phyloP scores from a whole-genome alignment of 2,329 filamentous ascomycete species.

The Knufia petricola region DNA sequence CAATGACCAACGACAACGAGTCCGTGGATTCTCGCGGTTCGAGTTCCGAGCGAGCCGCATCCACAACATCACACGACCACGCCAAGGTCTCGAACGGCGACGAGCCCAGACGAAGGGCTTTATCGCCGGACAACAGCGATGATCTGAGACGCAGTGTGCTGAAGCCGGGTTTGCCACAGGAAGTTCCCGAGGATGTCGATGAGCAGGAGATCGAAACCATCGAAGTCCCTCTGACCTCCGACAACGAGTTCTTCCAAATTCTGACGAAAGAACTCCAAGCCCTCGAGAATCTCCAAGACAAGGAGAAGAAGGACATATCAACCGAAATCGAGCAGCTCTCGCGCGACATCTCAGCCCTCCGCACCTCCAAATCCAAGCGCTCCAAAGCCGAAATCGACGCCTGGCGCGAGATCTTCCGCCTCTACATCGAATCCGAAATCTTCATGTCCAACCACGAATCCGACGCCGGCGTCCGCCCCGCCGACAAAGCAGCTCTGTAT shows the following conservation, averaged over 20 bases:
- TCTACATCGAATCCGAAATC: constrained; percentile 68
- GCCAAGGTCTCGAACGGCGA: background rate
- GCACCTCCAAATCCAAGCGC: constrained; percentile 47
- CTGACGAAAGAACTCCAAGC: constrained; percentile 61
- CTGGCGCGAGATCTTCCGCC: constrained; percentile 73
- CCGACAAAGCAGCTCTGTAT: constrained; percentile 55
- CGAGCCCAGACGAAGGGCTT: background rate
- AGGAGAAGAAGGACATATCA: constrained; percentile 56
- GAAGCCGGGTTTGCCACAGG: background rate
- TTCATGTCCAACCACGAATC: constrained; percentile 72
- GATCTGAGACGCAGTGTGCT: background rate
- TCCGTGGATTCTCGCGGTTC: background rate
- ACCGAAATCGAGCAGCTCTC: constrained; percentile 56
- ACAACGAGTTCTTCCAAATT: constrained; percentile 69
- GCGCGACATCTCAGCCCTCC: constrained; percentile 47
- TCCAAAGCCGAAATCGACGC: constrained; percentile 56
- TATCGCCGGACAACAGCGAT: background rate
- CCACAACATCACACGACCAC: background rate
- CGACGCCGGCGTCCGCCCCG: constrained; percentile 59
- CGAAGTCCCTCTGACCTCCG: constrained; percentile 68
- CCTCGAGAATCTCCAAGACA: constrained; percentile 57
- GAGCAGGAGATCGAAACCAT: constrained; percentile 37
- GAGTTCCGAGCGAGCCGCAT: background rate
- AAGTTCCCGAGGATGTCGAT: background rate
- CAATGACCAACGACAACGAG: background rate